A percentile compares a stretch with the other conserved stretches of the same genome.
Evolutionary conservation across 495 filamentous ascomycete genomes (phyloP).

Genomic region (Xeromyces bisporus): DNA sequence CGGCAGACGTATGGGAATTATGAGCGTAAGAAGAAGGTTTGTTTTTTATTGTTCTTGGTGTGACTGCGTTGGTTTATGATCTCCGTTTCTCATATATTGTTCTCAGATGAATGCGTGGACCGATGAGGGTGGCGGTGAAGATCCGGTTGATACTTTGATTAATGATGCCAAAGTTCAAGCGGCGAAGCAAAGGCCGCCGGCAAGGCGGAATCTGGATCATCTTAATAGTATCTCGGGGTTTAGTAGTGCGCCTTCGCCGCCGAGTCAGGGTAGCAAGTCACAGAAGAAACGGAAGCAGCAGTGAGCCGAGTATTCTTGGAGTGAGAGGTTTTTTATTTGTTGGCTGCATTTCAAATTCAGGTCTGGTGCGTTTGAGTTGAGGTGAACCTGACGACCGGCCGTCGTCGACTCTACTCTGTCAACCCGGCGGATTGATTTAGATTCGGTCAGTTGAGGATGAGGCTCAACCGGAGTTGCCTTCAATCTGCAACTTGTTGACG

Average conservation of each 20-base stretch:
- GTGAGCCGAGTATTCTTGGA: too few relatives aligned
- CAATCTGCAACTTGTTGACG: too few relatives aligned
- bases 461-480: too few relatives aligned
- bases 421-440: too few relatives aligned
- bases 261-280: constrained; percentile 10
- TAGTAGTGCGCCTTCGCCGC: constrained; percentile 4
- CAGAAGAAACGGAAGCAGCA: constrained; percentile 26
- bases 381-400: too few relatives aligned
- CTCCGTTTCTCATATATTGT: neutral
- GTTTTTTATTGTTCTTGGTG: constrained; percentile 3
- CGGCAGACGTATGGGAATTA: constrained; percentile 24
- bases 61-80: too few relatives aligned
- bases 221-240: constrained; percentile 22
- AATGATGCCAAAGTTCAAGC: constrained; percentile 7
- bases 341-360: too few relatives aligned
- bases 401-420: too few relatives aligned
- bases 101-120: constrained; percentile 6
- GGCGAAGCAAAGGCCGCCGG: constrained; percentile 4
- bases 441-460: too few relatives aligned
- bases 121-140: constrained; percentile 1
- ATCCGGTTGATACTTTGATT: constrained; percentile 5
- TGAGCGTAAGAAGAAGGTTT: constrained; percentile 18
- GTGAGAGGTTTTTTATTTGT: too few relatives aligned
- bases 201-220: constrained; percentile 1
- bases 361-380: too few relatives aligned